Evolutionary conservation across 768 basidiomycete species (phyloP).

Genomic region (Suillus spraguei): DNA sequence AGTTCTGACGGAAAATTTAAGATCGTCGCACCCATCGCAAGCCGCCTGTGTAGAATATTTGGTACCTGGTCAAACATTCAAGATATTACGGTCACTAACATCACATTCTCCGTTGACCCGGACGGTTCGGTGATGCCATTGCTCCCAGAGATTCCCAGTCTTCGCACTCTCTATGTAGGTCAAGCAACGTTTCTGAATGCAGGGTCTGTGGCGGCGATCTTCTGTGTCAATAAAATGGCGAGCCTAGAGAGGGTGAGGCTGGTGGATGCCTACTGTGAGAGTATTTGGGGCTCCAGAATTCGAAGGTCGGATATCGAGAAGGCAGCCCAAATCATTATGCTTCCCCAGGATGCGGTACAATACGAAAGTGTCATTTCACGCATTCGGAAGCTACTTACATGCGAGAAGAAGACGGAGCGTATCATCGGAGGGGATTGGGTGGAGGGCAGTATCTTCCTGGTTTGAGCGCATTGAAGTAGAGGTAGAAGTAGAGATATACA

Average conservation of each 20-base stretch:
- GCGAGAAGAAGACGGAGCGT: constrained; percentile 54
- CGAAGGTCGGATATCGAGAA: constrained; percentile 51
- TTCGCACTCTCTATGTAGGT: constrained; percentile 48
- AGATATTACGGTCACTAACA: constrained; percentile 50
- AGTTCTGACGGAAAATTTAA: constrained; percentile 9
- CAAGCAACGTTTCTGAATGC: constrained; percentile 51
- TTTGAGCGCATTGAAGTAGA: constrained; percentile 14
- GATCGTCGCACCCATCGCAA: constrained; percentile 28
- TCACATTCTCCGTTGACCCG: constrained; percentile 37
- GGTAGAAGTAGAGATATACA: not conserved
- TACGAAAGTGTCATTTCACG: constrained; percentile 29
- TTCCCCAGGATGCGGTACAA: constrained; percentile 13
- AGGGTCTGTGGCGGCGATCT: constrained; percentile 39
- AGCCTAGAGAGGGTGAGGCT: constrained; percentile 40
- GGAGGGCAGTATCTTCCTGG: constrained; percentile 28
- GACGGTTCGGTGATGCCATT: constrained; percentile 24
- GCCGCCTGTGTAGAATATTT: constrained; percentile 28
- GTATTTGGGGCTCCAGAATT: constrained; percentile 61
- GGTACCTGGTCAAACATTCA: constrained; percentile 45
- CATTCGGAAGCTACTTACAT: constrained; percentile 44
- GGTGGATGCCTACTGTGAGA: constrained; percentile 56
- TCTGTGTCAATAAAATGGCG: constrained; percentile 27
- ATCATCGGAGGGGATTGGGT: constrained; percentile 56
- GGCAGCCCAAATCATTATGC: constrained; percentile 22
- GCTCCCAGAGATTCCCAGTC: constrained; percentile 39